Evolutionary conservation across 345 rosid genomes (phyloP).

Genomic region (Rhizophora apiculata): DNA sequence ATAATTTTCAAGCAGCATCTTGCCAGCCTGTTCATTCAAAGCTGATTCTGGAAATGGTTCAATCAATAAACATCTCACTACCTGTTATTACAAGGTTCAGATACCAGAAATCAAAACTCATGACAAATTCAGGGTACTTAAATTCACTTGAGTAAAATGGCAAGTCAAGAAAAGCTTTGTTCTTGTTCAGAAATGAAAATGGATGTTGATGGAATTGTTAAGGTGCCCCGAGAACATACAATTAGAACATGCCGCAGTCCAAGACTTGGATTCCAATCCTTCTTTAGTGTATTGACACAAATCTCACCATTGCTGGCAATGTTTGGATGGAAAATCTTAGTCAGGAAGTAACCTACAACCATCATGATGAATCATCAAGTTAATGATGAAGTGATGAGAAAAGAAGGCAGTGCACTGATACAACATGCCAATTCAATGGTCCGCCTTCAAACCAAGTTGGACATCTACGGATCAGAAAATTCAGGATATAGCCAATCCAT

Average conservation of each 20-base stretch:
- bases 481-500: background rate
- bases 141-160: background rate
- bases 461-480: background rate
- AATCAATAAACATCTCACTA: slow-evolving; percentile 85
- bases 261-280: slow-evolving; percentile 97
- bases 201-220: background rate
- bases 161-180: background rate
- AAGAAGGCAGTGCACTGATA: too few relatives aligned
- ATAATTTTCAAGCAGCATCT: slow-evolving; percentile 96
- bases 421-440: background rate
- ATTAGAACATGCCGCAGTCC: slow-evolving; percentile 92
- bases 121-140: background rate
- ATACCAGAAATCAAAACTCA: background rate
- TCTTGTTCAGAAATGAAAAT: background rate
- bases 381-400: too few relatives aligned
- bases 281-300: slow-evolving; percentile 90
- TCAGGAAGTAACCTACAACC: slow-evolving; percentile 77
- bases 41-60: slow-evolving; percentile 99
- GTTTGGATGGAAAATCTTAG: slow-evolving; percentile 99
- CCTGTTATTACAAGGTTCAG: slow-evolving; percentile 46
- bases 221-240: slow-evolving; percentile 45
- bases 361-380: background rate
- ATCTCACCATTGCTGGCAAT: slow-evolving; percentile 89
- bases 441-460: background rate
- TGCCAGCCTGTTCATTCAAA: slow-evolving; percentile 94